These are phyloP conservation scores for Agrocybe praecox DNA, from an alignment of 768 basidiomycete genomes.

Conservation along the genomic window DNA sequence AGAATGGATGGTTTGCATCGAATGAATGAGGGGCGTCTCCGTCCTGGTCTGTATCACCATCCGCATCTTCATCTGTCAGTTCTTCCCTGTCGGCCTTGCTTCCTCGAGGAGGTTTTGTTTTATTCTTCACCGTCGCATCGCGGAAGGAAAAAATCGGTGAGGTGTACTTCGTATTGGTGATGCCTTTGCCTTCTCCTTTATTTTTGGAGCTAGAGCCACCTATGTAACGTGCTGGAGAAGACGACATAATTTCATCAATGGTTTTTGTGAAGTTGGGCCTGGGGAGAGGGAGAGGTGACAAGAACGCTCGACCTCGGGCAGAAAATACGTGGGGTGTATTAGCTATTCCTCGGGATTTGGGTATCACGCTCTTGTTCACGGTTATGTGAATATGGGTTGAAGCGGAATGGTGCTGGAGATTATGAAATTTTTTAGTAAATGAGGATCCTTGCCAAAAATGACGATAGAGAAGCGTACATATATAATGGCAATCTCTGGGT, in stretches of 20 bases:
- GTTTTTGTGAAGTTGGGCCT: constrained; percentile 21
- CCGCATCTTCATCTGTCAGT: constrained; percentile 12
- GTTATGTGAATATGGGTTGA: constrained; percentile 64
- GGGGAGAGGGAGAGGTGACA: constrained; percentile 29
- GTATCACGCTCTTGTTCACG: constrained; percentile 51
- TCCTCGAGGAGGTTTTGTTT: background rate
- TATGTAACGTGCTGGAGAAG: background rate
- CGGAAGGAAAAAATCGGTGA: constrained; percentile 1
- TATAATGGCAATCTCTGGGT: constrained; percentile 49
- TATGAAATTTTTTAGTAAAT: background rate
- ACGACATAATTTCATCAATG: constrained; percentile 4
- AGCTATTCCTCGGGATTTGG: constrained; percentile 55
- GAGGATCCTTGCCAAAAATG: background rate
- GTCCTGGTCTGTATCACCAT: constrained; percentile 24
- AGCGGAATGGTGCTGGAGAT: constrained; percentile 52
- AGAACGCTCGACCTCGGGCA: constrained; percentile 47
- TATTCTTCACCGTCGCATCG: background rate
- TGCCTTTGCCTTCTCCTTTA: background rate
- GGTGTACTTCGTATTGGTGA: background rate
- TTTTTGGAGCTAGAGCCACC: background rate
- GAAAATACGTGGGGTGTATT: constrained; percentile 65
- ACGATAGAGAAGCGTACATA: constrained; percentile 50
- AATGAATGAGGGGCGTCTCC: constrained; percentile 23
- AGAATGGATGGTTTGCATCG: constrained; percentile 22
- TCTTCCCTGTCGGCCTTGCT: background rate